Evolutionary conservation across 192 early-diverging fungal species (phyloP).

Genomic region (Phycomyces blakesleeanus): DNA sequence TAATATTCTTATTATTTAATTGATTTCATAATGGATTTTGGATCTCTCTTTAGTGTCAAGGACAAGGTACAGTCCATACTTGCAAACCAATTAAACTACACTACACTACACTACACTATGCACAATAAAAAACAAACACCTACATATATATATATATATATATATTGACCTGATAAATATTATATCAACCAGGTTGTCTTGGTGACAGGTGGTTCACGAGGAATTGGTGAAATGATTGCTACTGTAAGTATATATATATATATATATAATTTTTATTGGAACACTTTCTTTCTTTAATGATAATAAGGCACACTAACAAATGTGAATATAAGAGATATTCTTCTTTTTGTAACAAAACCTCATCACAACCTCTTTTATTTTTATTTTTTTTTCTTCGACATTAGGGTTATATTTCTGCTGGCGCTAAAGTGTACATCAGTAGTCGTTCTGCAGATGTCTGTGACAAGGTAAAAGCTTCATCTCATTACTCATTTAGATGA

Average conservation of each 20-base stretch:
- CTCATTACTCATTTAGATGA: background rate
- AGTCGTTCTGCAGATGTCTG: conserved; percentile 66
- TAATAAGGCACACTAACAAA: too few relatives aligned
- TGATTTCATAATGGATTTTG: conserved; percentile 22
- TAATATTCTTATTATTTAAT: too few relatives aligned
- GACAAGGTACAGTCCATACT: conserved; percentile 51
- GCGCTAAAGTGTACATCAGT: conserved; percentile 90
- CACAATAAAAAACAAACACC: background rate
- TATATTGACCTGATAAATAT: too few relatives aligned
- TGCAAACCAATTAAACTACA: background rate
- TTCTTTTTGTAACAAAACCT: too few relatives aligned
- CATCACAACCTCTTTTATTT: background rate
- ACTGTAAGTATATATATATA: conserved; percentile 18
- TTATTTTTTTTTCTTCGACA: too few relatives aligned
- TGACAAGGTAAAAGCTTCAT: conserved; percentile 37
- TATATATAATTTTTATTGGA: background rate
- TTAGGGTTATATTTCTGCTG: conserved; percentile 78
- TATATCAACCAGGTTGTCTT: conserved; percentile 71
- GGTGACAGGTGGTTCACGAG: conserved; percentile 74
- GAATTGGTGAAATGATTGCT: conserved; percentile 57
- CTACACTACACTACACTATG: too few relatives aligned
- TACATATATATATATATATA: background rate
- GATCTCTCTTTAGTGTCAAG: conserved; percentile 56
- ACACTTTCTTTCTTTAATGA: too few relatives aligned
- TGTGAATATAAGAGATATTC: too few relatives aligned